Evolutionary conservation across 805 yeast species (phyloP), one percentile per base, ranked within the genome.

Genomic region (Diddensiella caesifluorescens): DNA sequence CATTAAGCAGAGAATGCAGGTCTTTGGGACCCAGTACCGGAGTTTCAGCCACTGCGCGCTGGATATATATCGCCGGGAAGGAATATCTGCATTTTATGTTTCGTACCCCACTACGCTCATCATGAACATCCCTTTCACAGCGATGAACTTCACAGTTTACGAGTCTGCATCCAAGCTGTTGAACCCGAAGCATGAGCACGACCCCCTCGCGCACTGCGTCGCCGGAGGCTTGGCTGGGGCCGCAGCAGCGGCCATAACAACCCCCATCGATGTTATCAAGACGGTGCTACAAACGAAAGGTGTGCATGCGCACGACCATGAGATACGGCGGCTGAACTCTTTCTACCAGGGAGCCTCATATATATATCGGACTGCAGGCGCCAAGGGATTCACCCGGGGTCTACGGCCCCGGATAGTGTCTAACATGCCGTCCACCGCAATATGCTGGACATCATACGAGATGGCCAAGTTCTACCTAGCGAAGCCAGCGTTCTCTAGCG

Each of bases 381-480:
- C 78, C 49, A 50, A 53, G 15, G 92, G 95, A 0, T 92, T 92
- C 61, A 59, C 74, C 55, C 73, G 95, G 52, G 98, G 98, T 15
- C 70, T 87, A 56, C 79, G 81, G 56, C 97, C 98, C 35, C 78
- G 98, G 63, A 79, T 92, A 42, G 79, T 90, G 23, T 83, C 92
- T 51, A 88, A 88, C 62, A 88, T 90, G 60, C 98, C 98, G 18
- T 80, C 94, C 35, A 90, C 97, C 5, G 97, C 97, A 16, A 88
- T 90, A 48, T 80, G 95, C 50, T 90, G 97, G 97, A 90, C 97
- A 1, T 86, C 95, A 21, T 90, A 90, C 63, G 98, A 90, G 62
- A 85, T 89, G 90, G 97, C 96, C 33, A 90, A 90, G 65, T 80
- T 77, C 51, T 71, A 81, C 50, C 63, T 80, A 22, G 34, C 37